Evolutionary conservation across 2,329 filamentous ascomycete genomes (phyloP), one percentile per base, ranked within the genome.

Genomic region (Coniella lustricola): DNA sequence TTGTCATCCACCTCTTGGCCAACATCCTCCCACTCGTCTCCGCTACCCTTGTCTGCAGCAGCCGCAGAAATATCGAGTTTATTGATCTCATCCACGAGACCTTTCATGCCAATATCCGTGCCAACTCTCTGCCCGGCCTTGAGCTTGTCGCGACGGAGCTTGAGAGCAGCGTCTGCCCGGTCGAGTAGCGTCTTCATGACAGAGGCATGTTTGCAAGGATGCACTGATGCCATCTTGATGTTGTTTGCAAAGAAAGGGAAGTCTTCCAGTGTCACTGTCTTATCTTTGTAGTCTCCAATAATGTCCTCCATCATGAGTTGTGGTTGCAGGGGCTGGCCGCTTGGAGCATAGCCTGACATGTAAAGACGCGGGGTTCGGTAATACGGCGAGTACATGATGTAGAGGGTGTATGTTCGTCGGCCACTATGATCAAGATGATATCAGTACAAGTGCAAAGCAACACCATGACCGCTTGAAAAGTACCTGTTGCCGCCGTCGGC

Each of bases 141-240:
- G 51, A 93, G 74, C 74, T 90, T 95, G 60, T 91, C 86, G 38
- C 89, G 78, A 18, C 91, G 83, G 46, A 95, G 79, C 66, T 95
- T 95, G 46, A 97, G 76, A 0, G 91, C 91, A 18, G 89, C 89
- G 63, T 98, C 91, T 40, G 93, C 93, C 32, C 93, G 88, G 67
- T 97, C 93, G 34, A 98, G 84, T 4, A 98, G 80, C 18, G 88
- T 88, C 71, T 97, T 98, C 93, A 98, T 98, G 58, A 98, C 93
- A 22, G 86, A 86, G 9, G 93, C 93, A 64, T 98, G 93, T 65
- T 93, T 94, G 79, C 93, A 98, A 3, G 93, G 93, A 63, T 98
- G 93, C 13, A 98, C 87, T 29, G 86, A 93, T 31, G 91, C 93
- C 80, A 96, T 98, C 74, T 96, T 95, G 64, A 96, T 82, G 59